phyloP scores from a whole-genome alignment of 2,329 filamentous ascomycete species.

The Didymella lethalis region DNA sequence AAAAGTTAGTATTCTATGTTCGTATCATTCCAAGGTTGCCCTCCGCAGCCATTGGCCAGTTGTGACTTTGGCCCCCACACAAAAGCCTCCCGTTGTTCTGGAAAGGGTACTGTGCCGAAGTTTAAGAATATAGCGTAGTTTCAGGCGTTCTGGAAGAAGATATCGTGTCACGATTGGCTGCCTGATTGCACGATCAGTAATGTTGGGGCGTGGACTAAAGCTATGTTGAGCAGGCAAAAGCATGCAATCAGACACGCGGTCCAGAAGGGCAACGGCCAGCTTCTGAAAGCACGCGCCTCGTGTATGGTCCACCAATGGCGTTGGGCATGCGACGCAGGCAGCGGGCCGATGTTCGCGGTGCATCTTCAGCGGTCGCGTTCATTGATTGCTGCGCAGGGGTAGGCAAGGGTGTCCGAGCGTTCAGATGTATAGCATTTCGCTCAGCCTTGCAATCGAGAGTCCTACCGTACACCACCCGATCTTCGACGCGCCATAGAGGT shows the following conservation, averaged over 20 bases:
- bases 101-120: neutral
- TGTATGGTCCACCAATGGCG: neutral
- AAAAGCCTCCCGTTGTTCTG: neutral
- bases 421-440: neutral
- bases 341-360: neutral
- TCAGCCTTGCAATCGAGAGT: neutral
- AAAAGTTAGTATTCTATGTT: neutral
- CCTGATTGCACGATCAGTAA: too few species aligned
- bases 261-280: neutral
- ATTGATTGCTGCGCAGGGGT: too few species aligned
- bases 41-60: neutral
- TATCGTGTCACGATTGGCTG: too few species aligned
- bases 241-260: neutral
- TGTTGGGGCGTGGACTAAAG: neutral
- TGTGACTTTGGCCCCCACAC: slow-evolving; percentile 1
- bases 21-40: neutral
- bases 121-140: neutral
- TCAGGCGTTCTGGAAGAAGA: neutral
- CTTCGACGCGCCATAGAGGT: neutral
- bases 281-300: neutral
- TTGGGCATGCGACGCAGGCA: neutral
- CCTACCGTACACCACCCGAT: neutral
- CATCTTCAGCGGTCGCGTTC: neutral
- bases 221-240: neutral
- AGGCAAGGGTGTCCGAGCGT: neutral